These are phyloP conservation scores for Colletotrichum musae DNA, from an alignment of 2,329 filamentous ascomycete genomes.

Conservation along the genomic window DNA sequence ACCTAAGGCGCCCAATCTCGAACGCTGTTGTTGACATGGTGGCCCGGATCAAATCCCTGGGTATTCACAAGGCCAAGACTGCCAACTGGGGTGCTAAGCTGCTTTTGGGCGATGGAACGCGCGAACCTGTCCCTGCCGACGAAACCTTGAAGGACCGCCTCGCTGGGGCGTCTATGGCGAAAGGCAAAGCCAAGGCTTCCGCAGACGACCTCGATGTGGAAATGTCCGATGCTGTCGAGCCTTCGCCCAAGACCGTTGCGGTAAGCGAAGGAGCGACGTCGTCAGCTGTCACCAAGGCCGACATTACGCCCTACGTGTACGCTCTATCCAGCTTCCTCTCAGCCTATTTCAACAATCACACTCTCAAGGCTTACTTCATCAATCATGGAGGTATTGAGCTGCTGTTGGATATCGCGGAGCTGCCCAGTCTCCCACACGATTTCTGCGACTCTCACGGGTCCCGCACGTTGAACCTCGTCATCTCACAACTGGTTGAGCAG, in stretches of 20 bases:
- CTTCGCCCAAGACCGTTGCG: conserved; percentile 43
- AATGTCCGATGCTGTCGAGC: conserved; percentile 70
- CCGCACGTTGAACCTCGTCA: conserved; percentile 79
- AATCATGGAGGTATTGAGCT: conserved; percentile 85
- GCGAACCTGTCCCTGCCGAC: conserved; percentile 71
- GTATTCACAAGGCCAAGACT: conserved; percentile 76
- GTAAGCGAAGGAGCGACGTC: conserved; percentile 44
- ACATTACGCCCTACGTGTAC: conserved; percentile 79
- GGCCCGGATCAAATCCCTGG: conserved; percentile 82
- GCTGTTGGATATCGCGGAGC: conserved; percentile 85
- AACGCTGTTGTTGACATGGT: conserved; percentile 93
- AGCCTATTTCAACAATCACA: conserved; percentile 81
- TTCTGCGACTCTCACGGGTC: conserved; percentile 78
- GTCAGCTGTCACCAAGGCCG: conserved; percentile 46
- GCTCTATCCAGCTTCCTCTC: conserved; percentile 83
- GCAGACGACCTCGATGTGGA: conserved; percentile 69
- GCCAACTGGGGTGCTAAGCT: conserved; percentile 85
- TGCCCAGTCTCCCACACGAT: conserved; percentile 84
- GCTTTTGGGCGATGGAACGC: conserved; percentile 72
- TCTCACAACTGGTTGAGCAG: conserved; percentile 84
- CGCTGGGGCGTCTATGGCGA: conserved; percentile 46
- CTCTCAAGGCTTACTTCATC: conserved; percentile 81
- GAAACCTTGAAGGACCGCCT: conserved; percentile 52
- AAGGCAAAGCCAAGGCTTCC: conserved; percentile 57
- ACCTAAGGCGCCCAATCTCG: conserved; percentile 83